phyloP scores from a whole-genome alignment of 768 basidiomycete species.

The Pleurotus platypus region DNA sequence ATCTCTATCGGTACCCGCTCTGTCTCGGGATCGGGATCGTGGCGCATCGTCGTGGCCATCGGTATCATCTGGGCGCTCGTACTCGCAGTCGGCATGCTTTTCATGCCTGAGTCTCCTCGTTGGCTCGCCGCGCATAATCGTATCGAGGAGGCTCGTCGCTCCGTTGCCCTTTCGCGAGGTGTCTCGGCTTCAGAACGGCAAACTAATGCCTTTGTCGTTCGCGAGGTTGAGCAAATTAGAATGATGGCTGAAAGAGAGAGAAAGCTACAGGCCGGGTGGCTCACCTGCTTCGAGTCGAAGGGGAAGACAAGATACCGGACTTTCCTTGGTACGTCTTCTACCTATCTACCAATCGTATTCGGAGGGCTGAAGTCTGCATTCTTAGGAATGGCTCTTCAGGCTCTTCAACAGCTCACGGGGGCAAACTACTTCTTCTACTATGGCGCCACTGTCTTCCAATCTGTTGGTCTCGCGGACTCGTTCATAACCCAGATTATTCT shows the following conservation, averaged over 20 bases:
- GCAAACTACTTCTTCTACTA: constrained; percentile 72
- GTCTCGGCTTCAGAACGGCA: constrained; percentile 35
- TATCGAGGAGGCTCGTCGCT: constrained; percentile 42
- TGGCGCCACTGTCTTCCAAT: constrained; percentile 61
- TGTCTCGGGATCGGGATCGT: constrained; percentile 43
- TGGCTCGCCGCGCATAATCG: constrained; percentile 54
- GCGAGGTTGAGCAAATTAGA: constrained; percentile 54
- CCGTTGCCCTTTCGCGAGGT: constrained; percentile 48
- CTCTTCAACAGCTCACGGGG: constrained; percentile 69
- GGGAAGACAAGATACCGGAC: constrained; percentile 66
- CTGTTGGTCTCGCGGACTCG: constrained; percentile 64
- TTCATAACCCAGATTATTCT: constrained; percentile 75
- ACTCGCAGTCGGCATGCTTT: constrained; percentile 59
- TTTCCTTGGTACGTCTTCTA: constrained; percentile 33
- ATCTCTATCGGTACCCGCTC: constrained; percentile 66
- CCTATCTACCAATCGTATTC: not conserved
- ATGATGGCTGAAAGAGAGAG: constrained; percentile 48
- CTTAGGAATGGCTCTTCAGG: constrained; percentile 59
- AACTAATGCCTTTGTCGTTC: constrained; percentile 36
- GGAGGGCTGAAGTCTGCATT: not conserved
- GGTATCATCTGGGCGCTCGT: constrained; percentile 61
- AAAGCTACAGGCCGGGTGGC: constrained; percentile 48
- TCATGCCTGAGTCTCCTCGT: constrained; percentile 67
- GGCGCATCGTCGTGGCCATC: constrained; percentile 61
- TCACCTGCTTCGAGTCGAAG: constrained; percentile 58